Percentiles rank a stretch among this genome's conserved stretches.
phyloP scores from a whole-genome alignment of 1,284 basidiomycete genomes.

The Irpex rosettiformis region DNA sequence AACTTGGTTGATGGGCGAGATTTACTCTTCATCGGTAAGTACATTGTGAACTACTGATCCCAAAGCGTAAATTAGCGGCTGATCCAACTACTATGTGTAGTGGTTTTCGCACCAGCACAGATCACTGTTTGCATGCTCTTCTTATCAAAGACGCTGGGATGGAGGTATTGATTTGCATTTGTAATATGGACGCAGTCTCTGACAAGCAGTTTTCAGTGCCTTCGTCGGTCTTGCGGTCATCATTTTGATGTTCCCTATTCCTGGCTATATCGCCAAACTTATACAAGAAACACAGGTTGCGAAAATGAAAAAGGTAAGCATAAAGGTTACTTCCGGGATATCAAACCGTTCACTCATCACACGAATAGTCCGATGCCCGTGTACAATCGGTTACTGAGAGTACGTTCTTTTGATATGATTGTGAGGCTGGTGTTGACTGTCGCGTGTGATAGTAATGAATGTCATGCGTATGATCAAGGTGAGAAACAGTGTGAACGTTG shows the following conservation, averaged over 20 bases:
- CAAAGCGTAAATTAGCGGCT: neutral
- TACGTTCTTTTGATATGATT: conserved; percentile 19
- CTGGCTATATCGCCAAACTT: conserved; percentile 31
- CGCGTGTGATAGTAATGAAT: conserved; percentile 29
- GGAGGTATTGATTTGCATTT: conserved; percentile 26
- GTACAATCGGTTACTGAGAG: conserved; percentile 50
- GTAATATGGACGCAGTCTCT: neutral
- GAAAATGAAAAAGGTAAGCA: conserved; percentile 30
- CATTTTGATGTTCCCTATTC: conserved; percentile 48
- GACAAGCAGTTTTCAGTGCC: conserved; percentile 29
- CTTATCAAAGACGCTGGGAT: conserved; percentile 41
- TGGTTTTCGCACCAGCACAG: conserved; percentile 33
- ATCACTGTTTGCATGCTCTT: conserved; percentile 36
- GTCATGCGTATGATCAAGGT: conserved; percentile 47
- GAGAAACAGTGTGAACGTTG: neutral
- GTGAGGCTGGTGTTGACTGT: neutral
- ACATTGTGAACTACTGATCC: neutral
- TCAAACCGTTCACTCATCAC: conserved; percentile 22
- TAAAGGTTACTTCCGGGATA: neutral
- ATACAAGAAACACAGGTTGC: conserved; percentile 27
- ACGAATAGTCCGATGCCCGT: conserved; percentile 41
- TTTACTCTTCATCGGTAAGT: conserved; percentile 24
- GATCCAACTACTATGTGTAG: conserved; percentile 13
- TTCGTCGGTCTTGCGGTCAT: conserved; percentile 52
- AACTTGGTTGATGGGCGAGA: conserved; percentile 33